Evolutionary conservation across 768 basidiomycete species (phyloP).

Genomic region (Lactarius sanguifluus): DNA sequence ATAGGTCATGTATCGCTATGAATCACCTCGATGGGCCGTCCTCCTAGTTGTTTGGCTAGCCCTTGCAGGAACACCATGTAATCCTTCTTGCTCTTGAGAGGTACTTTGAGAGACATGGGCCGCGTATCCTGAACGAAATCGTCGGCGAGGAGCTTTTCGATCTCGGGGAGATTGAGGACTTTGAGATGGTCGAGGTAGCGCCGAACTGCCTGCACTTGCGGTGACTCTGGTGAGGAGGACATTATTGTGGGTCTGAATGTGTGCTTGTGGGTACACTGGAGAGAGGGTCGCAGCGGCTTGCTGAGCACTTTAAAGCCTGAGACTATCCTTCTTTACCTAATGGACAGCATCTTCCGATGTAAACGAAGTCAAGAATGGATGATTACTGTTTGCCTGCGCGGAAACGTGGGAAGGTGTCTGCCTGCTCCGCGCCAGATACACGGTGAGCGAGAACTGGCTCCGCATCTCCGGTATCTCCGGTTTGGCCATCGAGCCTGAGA

Average conservation of each 20-base stretch:
- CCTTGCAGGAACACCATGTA: slow-evolving; percentile 8
- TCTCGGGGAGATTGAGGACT: not conserved
- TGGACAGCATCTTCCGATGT: too few relatives aligned
- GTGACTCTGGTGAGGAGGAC: not conserved
- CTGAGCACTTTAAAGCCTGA: not conserved
- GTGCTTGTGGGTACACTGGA: not conserved
- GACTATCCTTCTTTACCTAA: not conserved
- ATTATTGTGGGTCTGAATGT: not conserved
- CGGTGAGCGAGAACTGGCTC: too few relatives aligned
- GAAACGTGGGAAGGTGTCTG: too few relatives aligned
- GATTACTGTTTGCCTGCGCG: too few relatives aligned
- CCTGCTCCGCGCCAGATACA: too few relatives aligned
- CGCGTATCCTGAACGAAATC: slow-evolving; percentile 15
- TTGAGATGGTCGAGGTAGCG: slow-evolving; percentile 12
- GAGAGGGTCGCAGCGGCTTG: not conserved
- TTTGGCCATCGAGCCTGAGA: too few relatives aligned
- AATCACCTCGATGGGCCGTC: slow-evolving; percentile 5
- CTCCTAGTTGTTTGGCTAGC: slow-evolving; percentile 5
- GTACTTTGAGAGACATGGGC: not conserved
- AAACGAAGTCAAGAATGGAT: too few relatives aligned
- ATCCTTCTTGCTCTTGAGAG: slow-evolving; percentile 7
- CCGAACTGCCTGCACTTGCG: slow-evolving; percentile 13
- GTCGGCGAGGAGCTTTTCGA: slow-evolving; percentile 7
- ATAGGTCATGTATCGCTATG: not conserved
- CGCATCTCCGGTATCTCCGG: too few relatives aligned